Base-by-base conservation (phyloP, 2,329 filamentous ascomycete genomes). In the Colletotrichum sp. region DNA sequence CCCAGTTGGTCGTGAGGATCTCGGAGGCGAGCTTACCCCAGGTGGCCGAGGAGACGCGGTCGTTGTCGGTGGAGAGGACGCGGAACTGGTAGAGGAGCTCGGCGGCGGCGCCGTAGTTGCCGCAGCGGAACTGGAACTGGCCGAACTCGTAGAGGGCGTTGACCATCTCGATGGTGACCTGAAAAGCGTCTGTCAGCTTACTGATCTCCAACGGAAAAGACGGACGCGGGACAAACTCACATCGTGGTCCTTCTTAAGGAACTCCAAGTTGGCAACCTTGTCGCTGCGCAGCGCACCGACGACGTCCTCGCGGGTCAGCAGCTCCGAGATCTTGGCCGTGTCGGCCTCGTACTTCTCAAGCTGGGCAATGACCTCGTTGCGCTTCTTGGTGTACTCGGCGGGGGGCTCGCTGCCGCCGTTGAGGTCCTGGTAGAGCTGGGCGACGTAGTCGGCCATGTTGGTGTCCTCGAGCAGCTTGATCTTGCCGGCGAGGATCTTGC, bases 361-460 rank as follows among this genome's bases (percentile, higher is more conserved):
- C 87, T 94, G 92, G 84, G 93, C 90, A 82, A 99, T 88, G 77
- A 99, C 96, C 84, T 96, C 93, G 85, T 98, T 94, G 83, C 95
- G 92, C 93, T 97, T 98, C 85, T 94, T 93, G 81, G 93, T 92
- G 86, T 96, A 99, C 86, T 98, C 96, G 78, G 94, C 91, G 67
- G 97, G 96, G 71, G 94, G 89, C 77, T 95, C 91, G 76, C 94
- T 90, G 79, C 95, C 92, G 81, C 93, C 91, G 88, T 99, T 93
- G 80, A 99, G 92, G 83, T 98, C 95, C 84, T 95, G 94, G 90
- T 98, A 95, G 80, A 99, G 89, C 82, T 94, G 95, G 83, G 96
- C 96, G 71, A 99, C 95, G 85, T 98, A 99, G 87, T 99, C 97
- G 82, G 94, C 97, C 97, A 99, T 99, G 90, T 99, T 98, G 83